These are phyloP conservation scores for Ogataea glucozyma DNA, from an alignment of 805 yeast species.

Conservation along the genomic window DNA sequence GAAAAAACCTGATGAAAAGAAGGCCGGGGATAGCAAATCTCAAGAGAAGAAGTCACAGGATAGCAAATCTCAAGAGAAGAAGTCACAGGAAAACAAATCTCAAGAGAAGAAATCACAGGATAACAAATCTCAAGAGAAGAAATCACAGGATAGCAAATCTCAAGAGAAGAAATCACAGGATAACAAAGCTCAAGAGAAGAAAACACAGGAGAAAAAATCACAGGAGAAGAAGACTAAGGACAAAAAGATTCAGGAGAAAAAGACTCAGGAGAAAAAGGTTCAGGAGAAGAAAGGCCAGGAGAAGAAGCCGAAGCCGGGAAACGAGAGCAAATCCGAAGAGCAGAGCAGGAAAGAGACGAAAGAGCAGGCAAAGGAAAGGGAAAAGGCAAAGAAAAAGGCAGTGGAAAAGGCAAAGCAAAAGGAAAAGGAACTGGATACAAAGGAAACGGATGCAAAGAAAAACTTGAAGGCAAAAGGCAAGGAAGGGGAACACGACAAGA, in stretches of 20 bases:
- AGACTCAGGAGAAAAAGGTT: slow-evolving; percentile 1
- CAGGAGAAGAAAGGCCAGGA: slow-evolving; percentile 7
- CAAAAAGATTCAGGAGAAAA: slow-evolving; percentile 4
- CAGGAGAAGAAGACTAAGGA: slow-evolving; percentile 7
- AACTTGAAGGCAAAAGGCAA: neutral
- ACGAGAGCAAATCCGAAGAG: neutral
- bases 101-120: slow-evolving; percentile 7
- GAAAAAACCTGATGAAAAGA: neutral
- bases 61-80: neutral
- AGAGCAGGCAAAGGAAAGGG: neutral
- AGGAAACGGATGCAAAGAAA: slow-evolving; percentile 3
- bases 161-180: neutral
- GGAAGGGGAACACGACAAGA: neutral
- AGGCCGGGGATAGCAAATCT: too few species aligned
- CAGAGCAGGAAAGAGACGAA: neutral
- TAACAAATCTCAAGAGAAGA: slow-evolving; percentile 3
- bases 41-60: neutral
- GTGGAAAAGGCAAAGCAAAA: slow-evolving; percentile 1
- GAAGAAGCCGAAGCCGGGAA: neutral
- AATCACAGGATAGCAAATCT: neutral
- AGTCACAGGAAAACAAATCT: neutral
- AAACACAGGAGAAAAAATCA: slow-evolving; percentile 1
- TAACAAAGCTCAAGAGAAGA: neutral
- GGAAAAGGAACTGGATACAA: slow-evolving; percentile 2
- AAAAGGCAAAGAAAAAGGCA: neutral